Conservation (phyloP, 139 green algal species). For the Desmodesmus armatus region DNA sequence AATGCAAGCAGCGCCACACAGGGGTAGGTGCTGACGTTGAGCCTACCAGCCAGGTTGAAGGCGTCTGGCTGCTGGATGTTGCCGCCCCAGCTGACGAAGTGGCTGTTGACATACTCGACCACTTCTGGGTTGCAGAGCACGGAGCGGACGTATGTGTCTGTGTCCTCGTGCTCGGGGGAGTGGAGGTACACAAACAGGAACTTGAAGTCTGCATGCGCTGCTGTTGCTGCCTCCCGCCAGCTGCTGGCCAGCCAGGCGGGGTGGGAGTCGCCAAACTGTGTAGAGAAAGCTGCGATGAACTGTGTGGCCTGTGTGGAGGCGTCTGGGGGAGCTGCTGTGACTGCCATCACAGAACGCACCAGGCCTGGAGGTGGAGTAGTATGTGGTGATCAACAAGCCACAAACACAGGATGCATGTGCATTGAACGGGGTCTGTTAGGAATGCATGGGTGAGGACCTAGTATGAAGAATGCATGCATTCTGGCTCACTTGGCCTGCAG, state of each 20-base stretch:
- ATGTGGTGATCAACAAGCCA: background rate
- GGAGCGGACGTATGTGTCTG: constrained; percentile 66
- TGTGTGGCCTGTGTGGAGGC: constrained; percentile 40
- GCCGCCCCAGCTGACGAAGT: constrained; percentile 80
- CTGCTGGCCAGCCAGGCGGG: constrained; percentile 51
- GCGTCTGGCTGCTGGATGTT: constrained; percentile 73
- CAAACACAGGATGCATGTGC: no score
- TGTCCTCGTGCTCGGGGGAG: constrained; percentile 75
- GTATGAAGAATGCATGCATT: no score
- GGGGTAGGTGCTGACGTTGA: constrained; percentile 74
- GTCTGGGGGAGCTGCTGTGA: constrained; percentile 27
- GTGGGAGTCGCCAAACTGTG: constrained; percentile 52
- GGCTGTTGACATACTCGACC: constrained; percentile 66
- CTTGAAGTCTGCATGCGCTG: constrained; percentile 72
- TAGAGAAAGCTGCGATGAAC: constrained; percentile 55
- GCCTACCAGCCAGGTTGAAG: constrained; percentile 51
- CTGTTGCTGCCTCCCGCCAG: constrained; percentile 48
- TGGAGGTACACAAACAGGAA: constrained; percentile 91
- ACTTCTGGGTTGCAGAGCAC: constrained; percentile 71
- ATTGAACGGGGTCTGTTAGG: no score
- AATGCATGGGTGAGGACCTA: no score
- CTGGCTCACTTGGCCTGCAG: no score
- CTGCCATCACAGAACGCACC: background rate
- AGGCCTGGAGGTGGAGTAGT: constrained; percentile 26
- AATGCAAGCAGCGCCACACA: constrained; percentile 75